Evolutionary conservation across 371 early-diverging fungal species (phyloP).

Genomic region (Mortierella sp.): DNA sequence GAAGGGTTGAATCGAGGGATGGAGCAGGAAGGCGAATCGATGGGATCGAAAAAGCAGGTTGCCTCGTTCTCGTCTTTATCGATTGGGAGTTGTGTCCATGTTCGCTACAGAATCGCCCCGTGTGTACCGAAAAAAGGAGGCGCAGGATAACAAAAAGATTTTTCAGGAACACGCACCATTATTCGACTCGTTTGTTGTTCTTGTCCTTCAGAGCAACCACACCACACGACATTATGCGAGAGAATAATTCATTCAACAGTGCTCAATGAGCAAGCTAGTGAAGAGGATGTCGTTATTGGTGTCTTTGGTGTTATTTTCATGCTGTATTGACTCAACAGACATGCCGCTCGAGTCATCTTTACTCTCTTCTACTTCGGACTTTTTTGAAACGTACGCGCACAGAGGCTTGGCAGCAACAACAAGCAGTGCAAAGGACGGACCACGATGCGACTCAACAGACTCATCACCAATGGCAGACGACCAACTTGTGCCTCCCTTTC

Average conservation of each 20-base stretch:
- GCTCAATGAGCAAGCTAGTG: background rate
- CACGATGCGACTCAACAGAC: constrained; percentile 4
- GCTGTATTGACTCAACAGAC: background rate
- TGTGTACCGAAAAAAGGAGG: background rate
- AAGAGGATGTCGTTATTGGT: background rate
- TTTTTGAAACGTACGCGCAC: background rate
- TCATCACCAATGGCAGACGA: constrained; percentile 13
- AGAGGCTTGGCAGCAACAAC: background rate
- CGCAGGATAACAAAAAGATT: constrained; percentile 9
- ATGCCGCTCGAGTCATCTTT: background rate
- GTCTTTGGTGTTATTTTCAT: background rate
- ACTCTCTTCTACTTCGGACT: background rate
- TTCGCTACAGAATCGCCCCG: background rate
- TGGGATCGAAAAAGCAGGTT: background rate
- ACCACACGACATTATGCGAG: background rate
- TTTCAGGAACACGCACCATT: constrained; percentile 20
- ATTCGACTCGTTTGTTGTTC: no score
- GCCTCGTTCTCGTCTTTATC: background rate
- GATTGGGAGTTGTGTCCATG: background rate
- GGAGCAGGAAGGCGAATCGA: background rate
- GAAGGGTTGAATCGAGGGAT: background rate
- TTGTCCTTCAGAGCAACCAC: background rate
- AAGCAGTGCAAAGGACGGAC: background rate
- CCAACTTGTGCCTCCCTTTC: background rate
- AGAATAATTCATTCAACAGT: background rate